Conservation (phyloP, 495 filamentous ascomycete genomes). For the Penicillium cosmopolitanum region DNA sequence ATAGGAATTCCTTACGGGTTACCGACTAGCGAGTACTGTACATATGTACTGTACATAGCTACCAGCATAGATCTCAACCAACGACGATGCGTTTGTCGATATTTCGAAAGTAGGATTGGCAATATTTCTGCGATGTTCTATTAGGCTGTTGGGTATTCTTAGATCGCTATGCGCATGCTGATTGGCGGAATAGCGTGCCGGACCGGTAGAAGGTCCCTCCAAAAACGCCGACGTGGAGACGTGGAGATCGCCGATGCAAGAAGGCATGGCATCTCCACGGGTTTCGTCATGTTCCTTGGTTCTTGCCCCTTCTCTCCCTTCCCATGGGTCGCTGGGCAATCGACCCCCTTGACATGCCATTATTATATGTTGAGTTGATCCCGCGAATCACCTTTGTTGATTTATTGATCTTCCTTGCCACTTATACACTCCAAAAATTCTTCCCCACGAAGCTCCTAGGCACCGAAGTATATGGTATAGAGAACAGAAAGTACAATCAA, state of each 20-base stretch:
- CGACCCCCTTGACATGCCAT: background rate
- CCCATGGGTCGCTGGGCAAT: background rate
- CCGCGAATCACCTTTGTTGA: background rate
- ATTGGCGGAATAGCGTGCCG: constrained; percentile 5
- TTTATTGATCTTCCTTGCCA: background rate
- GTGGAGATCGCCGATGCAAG: constrained; percentile 3
- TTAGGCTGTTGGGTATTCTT: background rate
- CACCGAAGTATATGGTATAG: background rate
- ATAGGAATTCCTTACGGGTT: too few relatives aligned
- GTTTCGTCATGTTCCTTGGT: constrained; percentile 5
- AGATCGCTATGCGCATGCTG: background rate
- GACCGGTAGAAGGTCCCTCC: background rate
- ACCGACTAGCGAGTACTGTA: too few relatives aligned
- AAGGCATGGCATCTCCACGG: background rate
- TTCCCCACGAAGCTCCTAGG: background rate
- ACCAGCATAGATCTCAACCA: too few relatives aligned
- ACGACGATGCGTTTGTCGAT: background rate
- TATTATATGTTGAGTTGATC: background rate
- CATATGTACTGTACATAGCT: too few relatives aligned
- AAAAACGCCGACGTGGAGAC: background rate
- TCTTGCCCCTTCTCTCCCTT: background rate
- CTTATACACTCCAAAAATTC: background rate
- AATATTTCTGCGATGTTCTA: constrained; percentile 2
- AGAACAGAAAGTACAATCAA: background rate
- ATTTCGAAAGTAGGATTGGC: background rate